Conservation (phyloP, 2,329 filamentous ascomycete species). For the Cadophora luteo-olivacea region DNA sequence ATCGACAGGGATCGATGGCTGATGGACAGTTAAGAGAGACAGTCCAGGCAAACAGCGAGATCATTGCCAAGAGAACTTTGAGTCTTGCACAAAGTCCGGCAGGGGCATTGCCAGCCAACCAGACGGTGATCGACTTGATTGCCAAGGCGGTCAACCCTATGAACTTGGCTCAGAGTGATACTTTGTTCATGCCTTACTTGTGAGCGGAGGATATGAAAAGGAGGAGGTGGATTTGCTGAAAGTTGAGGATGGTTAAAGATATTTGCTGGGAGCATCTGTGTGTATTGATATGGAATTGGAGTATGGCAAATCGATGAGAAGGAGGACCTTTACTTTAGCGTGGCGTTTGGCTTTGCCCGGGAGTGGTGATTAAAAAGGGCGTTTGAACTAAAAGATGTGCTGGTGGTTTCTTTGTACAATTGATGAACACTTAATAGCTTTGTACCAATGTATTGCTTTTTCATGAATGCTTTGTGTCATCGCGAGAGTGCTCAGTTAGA, state of each 20-base stretch:
- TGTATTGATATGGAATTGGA: conserved; percentile 6
- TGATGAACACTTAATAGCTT: neutral
- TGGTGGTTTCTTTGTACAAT: neutral
- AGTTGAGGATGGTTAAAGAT: neutral
- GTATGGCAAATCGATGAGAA: conserved; percentile 15
- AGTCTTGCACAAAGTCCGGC: conserved; percentile 76
- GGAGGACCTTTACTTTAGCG: conserved; percentile 31
- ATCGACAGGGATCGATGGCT: conserved; percentile 65
- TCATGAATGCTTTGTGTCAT: neutral
- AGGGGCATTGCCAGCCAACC: conserved; percentile 88
- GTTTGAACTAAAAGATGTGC: neutral
- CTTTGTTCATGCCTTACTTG: conserved; percentile 97
- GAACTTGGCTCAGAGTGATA: conserved; percentile 86
- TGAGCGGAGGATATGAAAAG: neutral
- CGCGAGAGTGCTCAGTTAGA: neutral
- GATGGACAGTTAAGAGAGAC: conserved; percentile 72
- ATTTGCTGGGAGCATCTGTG: neutral
- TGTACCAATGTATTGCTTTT: neutral
- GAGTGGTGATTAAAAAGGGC: neutral
- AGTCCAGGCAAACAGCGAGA: conserved; percentile 85
- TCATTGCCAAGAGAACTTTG: conserved; percentile 89
- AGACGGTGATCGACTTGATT: conserved; percentile 94
- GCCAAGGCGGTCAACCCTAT: conserved; percentile 92
- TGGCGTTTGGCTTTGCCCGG: conserved; percentile 28
- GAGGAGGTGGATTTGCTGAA: neutral